Base-by-base conservation (phyloP, 2,329 filamentous ascomycete species). In the Endothia cerciana region DNA sequence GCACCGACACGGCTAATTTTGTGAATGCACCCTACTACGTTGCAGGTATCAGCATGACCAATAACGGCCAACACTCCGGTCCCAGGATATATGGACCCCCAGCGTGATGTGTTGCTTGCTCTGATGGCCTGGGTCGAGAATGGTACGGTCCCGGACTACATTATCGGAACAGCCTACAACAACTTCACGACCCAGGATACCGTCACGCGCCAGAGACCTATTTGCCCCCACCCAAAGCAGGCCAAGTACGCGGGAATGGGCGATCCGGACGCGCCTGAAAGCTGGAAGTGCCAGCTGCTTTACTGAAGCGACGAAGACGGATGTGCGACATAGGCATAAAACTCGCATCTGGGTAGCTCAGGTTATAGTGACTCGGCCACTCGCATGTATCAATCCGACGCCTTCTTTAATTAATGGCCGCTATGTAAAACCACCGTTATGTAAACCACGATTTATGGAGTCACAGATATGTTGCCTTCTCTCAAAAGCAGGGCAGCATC, bases 41-140 rank as follows among this genome's bases (percentile, higher is more conserved):
- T 11, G 53, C 6, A 56, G 53, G 53, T 1, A 56, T 56, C 17
- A 36, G 17, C 19, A 38, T 38, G 53, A n/a, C 30, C 30, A 56
- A 56, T 17, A 56, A 56, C 30, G 53, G 53, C 30, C 53, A 56
- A 15, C 13, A 30, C 17, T 55, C 60, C 1, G n/a, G 60, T 62
- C 1, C 60, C 60, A 15, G 47, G 47, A 3, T 62, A 41, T 22
- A 15, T 28, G 17, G 74, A 79, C 7, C 74, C 53, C 30, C 30
- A 38, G 53, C 30, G n/a, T 7, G 66, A 55, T 25, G 60, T 71
- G 1, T 72, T 74, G 38, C 67, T 66, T n/a, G 69, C 70, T 8
- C 60, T 75, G 22, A 65, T 69, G 4, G 65, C 65, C 3, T 75
- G 74, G 74, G 74, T 76, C 8, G 74, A 76, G 61, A 69, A 74